Evolutionary conservation across 108 stramenopile genomes (phyloP).

Genomic region (Mayamaea pseudoterrestris): DNA sequence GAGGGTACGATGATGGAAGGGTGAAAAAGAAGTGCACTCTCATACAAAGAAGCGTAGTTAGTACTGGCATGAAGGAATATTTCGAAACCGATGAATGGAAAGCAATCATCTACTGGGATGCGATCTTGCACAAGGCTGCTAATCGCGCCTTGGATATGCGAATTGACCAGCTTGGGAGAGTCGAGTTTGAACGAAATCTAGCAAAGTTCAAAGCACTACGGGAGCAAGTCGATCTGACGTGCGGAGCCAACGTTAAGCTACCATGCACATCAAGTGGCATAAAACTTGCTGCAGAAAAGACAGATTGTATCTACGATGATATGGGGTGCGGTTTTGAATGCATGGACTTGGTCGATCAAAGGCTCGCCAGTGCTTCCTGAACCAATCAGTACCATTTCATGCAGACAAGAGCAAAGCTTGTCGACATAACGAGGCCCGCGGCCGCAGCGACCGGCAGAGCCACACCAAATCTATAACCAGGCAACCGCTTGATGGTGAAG

Average conservation of each 20-base stretch:
- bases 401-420: too few relatives aligned
- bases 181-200: slow-evolving; percentile 19
- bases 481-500: too few relatives aligned
- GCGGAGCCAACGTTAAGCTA: background rate
- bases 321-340: slow-evolving; percentile 34
- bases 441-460: too few relatives aligned
- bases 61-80: slow-evolving; percentile 12
- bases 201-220: slow-evolving; percentile 13
- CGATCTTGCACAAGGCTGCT: slow-evolving; percentile 16
- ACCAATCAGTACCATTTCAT: too few relatives aligned
- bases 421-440: too few relatives aligned
- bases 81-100: slow-evolving; percentile 12
- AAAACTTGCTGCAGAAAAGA: slow-evolving; percentile 2
- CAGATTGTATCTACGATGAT: slow-evolving; percentile 24
- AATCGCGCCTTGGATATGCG: slow-evolving; percentile 24
- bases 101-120: slow-evolving; percentile 5
- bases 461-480: too few relatives aligned
- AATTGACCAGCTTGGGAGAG: slow-evolving; percentile 29
- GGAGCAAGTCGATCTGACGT: slow-evolving; percentile 4
- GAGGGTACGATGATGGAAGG: slow-evolving; percentile 15
- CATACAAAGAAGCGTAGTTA: slow-evolving; percentile 10
- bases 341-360: too few relatives aligned
- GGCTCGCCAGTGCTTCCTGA: too few relatives aligned
- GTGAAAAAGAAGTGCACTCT: slow-evolving; percentile 6
- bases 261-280: slow-evolving; percentile 22